Base-by-base conservation (phyloP, 106 monocot species). In the Amphibolis antarctica region DNA sequence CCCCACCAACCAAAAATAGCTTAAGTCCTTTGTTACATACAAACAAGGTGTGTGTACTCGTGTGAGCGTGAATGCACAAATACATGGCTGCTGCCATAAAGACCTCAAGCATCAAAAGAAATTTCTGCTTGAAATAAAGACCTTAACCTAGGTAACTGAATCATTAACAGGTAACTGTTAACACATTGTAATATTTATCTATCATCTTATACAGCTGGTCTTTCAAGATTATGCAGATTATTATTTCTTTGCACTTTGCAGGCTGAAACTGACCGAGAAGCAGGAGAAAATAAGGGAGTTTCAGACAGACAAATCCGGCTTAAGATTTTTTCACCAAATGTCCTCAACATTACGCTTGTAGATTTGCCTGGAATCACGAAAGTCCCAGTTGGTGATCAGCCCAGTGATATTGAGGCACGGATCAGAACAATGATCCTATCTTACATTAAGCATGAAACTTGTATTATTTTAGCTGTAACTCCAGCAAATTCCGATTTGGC, bases 291-390 rank as follows among this genome's bases (percentile, higher is more conserved):
- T 53, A 93, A 93, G 60, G 93, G 93, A 28, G 78, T 93, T 51
- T 93, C 93, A 53, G 93, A 93, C 62, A 88, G 85, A 71, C 93
- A 88, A 62, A 86, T 94, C 63, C 82, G 88, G 46, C 65, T 94
- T 55, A 94, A 89, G 68, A 86, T 89, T 28, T 94, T 79, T 66
- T 94, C 94, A 29, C 86, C 94, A 65, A 94, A 89, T 84, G 94
- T 89, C 75, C 71, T 94, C 12, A 89, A 89, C 66, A 94, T 94
- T 10, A 88, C 93, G 22, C 64, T 89, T 43, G 94, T 89, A 48
- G 94, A 89, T 82, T 82, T 94, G 59, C 94, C 89, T 65, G 94
- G 94, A 78, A 94, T 94, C 56, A 94, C 94, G 25, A 94, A 83
- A 72, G 93, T 93, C 2, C 93, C 93, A 44, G 93, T 93, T 62